Evolutionary conservation across 202 grass and related monocot genomes (phyloP), one percentile per base, ranked within the genome.

Genomic region (Eragrostis tef): DNA sequence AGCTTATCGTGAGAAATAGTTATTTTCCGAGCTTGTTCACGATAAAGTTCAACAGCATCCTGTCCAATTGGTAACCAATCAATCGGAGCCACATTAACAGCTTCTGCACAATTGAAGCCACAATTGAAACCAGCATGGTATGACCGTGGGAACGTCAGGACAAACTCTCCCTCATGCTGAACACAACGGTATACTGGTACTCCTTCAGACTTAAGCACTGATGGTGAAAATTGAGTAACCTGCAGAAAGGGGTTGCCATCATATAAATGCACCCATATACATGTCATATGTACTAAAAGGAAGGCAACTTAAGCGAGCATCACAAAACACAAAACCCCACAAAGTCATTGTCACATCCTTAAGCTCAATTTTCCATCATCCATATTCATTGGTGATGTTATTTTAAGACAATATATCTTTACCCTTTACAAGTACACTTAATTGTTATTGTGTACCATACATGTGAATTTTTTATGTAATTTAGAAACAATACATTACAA

Each of bases 81-180:
- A 90, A 96, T 67, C 17, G 93, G 93, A 22, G 90, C 90, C 14
- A 92, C 93, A 78, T 96, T 96, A 74, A 96, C 93, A 83, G 93
- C 93, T 79, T 96, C 93, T 51, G 93, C 90, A 88, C 93, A 96
- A 69, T 96, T 96, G 85, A 90, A 92, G 25, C 93, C 93, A 77
- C 79, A 90, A 67, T 92, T 96, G 78, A 95, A 95, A 50, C 93
- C 93, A 56, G 93, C 87, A 88, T 95, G 93, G 73, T 95, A 92
- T n/a, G 93, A 85, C 62, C 90, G 67, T 4, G 93, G 93, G 59
- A 95, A 92, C 71, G 93, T 95, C 42, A 95, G 77, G 43, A 95
- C 88, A 86, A 95, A 95, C 71, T 95, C 77, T 1, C 93, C 88
- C 59, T 90, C 87, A 51, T 53, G 87, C 68, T 95, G 93, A 66